Conservation (phyloP, 441 rosid genomes). For the Kokia cookei region DNA sequence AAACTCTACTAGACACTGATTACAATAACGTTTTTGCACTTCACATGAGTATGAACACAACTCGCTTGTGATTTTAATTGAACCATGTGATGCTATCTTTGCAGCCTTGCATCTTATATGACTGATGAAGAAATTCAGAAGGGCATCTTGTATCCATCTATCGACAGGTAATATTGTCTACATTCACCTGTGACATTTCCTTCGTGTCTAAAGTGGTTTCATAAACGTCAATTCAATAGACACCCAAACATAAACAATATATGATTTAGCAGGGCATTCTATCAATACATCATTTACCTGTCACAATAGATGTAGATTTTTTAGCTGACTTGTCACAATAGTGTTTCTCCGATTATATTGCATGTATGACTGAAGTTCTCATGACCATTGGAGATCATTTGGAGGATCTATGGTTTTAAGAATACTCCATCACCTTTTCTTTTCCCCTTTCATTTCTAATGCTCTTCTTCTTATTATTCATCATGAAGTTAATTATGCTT, state of each 20-base stretch:
- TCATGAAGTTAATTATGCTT: background rate
- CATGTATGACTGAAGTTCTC: background rate
- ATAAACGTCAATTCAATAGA: background rate
- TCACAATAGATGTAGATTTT: background rate
- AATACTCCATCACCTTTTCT: too few relatives aligned
- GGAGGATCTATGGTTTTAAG: background rate
- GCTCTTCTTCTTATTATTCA: background rate
- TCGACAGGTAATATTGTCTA: slow-evolving; percentile 46
- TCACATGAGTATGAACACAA: background rate
- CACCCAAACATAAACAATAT: background rate
- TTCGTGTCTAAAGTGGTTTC: background rate
- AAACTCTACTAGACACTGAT: background rate
- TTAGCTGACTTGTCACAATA: too few relatives aligned
- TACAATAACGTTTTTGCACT: background rate
- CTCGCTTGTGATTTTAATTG: background rate
- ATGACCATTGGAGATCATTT: background rate
- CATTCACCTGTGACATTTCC: background rate
- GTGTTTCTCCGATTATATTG: background rate
- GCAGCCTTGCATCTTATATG: slow-evolving; percentile 97
- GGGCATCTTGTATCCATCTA: slow-evolving; percentile 87
- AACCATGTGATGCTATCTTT: slow-evolving; percentile 7
- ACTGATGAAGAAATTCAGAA: slow-evolving; percentile 71
- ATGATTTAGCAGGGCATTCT: background rate
- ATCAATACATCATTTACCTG: background rate
- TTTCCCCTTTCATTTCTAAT: background rate